Evolutionary conservation across 2,329 filamentous ascomycete species (phyloP).

Genomic region (Drechslerella dactyloides): DNA sequence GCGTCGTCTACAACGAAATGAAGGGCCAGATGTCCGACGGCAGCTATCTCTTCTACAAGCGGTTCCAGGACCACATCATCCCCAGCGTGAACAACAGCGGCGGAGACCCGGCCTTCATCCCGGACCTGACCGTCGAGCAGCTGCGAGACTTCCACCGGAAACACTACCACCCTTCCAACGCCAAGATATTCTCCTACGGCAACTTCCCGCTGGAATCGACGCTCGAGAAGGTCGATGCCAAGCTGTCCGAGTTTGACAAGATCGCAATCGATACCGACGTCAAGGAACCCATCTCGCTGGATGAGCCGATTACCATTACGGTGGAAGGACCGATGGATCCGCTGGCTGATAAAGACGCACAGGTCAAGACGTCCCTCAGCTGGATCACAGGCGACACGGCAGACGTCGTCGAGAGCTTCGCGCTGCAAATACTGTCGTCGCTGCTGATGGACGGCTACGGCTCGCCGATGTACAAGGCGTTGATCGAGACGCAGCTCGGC

Average conservation of each 20-base stretch:
- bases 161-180: constrained; percentile 97
- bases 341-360: constrained; percentile 80
- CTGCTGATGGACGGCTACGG: constrained; percentile 93
- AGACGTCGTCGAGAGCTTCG: constrained; percentile 86
- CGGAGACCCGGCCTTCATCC: constrained; percentile 94
- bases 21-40: constrained; percentile 99
- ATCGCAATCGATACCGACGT: constrained; percentile 74
- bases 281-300: constrained; percentile 75
- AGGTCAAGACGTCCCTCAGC: constrained; percentile 90
- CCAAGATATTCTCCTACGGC: constrained; percentile 93
- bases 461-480: constrained; percentile 84
- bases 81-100: constrained; percentile 95
- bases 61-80: constrained; percentile 92
- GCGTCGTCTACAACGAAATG: constrained; percentile 99
- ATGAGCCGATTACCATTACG: constrained; percentile 71
- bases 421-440: constrained; percentile 78
- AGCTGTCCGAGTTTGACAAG: constrained; percentile 74
- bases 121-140: constrained; percentile 89
- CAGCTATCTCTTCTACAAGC: constrained; percentile 92
- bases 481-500: constrained; percentile 88
- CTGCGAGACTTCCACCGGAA: constrained; percentile 85
- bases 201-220: constrained; percentile 86
- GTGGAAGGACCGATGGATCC: constrained; percentile 84
- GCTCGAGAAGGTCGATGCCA: constrained; percentile 76
- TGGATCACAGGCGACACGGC: constrained; percentile 87